Base-by-base conservation (phyloP, 257 asterid genomes). In the Nicotiana undulata region DNA sequence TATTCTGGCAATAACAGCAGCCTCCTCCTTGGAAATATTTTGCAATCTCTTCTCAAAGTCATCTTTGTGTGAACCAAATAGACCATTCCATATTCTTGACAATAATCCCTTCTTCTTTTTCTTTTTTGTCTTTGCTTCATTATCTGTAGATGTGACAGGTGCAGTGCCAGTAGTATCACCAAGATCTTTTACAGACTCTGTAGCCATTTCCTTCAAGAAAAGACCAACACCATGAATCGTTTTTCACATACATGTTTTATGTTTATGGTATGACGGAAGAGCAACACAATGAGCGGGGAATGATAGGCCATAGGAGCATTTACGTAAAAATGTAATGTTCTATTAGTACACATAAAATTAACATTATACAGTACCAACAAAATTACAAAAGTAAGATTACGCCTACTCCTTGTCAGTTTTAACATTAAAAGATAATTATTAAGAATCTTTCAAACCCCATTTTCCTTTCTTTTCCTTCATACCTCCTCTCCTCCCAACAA, bases 41-140 rank as follows among this genome's bases (percentile, higher is more conserved):
- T 93, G 84, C 93, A 95, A 85, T 85, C 98, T 88, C 90, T 93
- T 93, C 89, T 93, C 98, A 74, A 92, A 92, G 87, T 95, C 97
- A 61, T 92, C 95, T 74, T 92, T 89, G 58, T 80, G 89, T 32
- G 83, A 82, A 86, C 97, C 84, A 81, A 90, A 91, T 80, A 95
- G 64, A 44, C 88, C 89, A 85, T 85, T 87, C 97, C 97, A 95
- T 64, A 92, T 68, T 89, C 94, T 91, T 51, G 97, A 91, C 29
- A 93, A 59, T 67, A 91, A 31, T 32, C 99, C 97, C 84, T 88
- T 90, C 81, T 88, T 92, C 89, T 93, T 90, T 86, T 92, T 88
- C 82, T 83, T 83, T 26, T 74, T 79, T 77, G 63, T 86, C 80
- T 88, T 90, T 67, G 49, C 78, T 84, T 87, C 92, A 64, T 86